Conservation (phyloP, 176 grass and related monocot genomes). For the maize (Zea mays) region DNA sequence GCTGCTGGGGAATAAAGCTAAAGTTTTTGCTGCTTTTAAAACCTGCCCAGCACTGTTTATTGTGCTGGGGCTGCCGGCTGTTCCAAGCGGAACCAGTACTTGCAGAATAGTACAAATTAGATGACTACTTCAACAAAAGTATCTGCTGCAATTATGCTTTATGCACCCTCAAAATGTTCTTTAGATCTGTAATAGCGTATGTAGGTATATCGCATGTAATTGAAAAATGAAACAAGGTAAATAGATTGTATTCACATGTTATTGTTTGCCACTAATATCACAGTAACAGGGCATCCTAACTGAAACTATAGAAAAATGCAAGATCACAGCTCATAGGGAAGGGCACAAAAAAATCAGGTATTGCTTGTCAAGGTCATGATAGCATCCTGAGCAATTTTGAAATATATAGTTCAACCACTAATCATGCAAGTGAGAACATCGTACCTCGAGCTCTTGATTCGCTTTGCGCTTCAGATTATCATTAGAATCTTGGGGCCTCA, state of each 20-base stretch:
- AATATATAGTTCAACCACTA: not conserved
- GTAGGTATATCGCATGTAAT: not conserved
- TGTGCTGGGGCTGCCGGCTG: no score
- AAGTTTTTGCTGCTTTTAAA: no score
- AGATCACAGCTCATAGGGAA: not conserved
- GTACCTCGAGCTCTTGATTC: slow-evolving; percentile 78
- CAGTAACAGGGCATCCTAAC: not conserved
- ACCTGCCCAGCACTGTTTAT: no score
- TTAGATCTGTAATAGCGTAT: not conserved
- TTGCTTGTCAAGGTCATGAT: not conserved
- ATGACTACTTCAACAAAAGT: slow-evolving; percentile 7
- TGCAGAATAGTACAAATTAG: not conserved
- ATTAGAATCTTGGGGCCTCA: slow-evolving; percentile 25
- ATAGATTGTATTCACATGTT: not conserved
- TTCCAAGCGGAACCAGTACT: no score
- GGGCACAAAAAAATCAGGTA: not conserved
- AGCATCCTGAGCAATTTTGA: slow-evolving; percentile 17
- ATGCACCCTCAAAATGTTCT: not conserved
- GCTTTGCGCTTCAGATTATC: slow-evolving; percentile 52
- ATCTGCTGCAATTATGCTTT: not conserved
- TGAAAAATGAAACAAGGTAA: slow-evolving; percentile 9
- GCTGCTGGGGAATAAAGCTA: no score
- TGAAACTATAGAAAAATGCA: slow-evolving; percentile 17
- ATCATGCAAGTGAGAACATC: slow-evolving; percentile 22
- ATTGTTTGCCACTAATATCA: not conserved